Percentiles rank a stretch among this genome's conserved stretches.
These are phyloP conservation scores for Hippophae gyantsensis DNA, from an alignment of 306 rosid species.

Conservation along the genomic window DNA sequence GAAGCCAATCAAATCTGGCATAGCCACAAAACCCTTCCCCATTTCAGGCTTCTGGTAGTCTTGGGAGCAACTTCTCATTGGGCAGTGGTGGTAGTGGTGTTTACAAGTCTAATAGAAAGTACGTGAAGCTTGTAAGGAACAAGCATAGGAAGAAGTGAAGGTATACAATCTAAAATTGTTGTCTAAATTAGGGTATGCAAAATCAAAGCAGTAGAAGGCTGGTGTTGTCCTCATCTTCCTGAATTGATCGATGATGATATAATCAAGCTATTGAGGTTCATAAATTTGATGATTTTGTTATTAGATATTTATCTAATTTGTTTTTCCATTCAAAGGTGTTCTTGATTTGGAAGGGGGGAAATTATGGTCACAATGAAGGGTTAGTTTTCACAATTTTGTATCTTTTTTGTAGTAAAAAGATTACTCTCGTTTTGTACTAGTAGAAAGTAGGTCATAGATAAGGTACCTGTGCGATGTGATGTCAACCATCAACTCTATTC, in stretches of 20 bases:
- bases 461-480: slow-evolving; percentile 22
- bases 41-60: slow-evolving; percentile 66
- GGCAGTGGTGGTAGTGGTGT: slow-evolving; percentile 59
- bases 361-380: slow-evolving; percentile 23
- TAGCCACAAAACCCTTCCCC: slow-evolving; percentile 49
- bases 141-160: slow-evolving; percentile 58
- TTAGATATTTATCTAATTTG: neutral
- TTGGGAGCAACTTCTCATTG: slow-evolving; percentile 73
- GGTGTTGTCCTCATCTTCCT: slow-evolving; percentile 18
- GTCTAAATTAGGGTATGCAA: slow-evolving; percentile 3
- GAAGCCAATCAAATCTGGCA: slow-evolving; percentile 36
- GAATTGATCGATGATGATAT: slow-evolving; percentile 20
- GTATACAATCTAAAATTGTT: neutral
- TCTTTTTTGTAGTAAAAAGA: slow-evolving; percentile 24
- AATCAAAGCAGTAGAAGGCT: slow-evolving; percentile 10
- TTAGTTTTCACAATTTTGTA: slow-evolving; percentile 50
- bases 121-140: slow-evolving; percentile 31
- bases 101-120: slow-evolving; percentile 58
- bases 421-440: slow-evolving; percentile 31
- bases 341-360: neutral
- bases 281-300: slow-evolving; percentile 3
- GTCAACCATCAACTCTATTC: slow-evolving; percentile 6
- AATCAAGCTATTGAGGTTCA: slow-evolving; percentile 17
- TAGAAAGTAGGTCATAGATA: slow-evolving; percentile 28
- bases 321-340: neutral